Base-by-base conservation (phyloP, 2,329 filamentous ascomycete species). In the Penicillium sp. region DNA sequence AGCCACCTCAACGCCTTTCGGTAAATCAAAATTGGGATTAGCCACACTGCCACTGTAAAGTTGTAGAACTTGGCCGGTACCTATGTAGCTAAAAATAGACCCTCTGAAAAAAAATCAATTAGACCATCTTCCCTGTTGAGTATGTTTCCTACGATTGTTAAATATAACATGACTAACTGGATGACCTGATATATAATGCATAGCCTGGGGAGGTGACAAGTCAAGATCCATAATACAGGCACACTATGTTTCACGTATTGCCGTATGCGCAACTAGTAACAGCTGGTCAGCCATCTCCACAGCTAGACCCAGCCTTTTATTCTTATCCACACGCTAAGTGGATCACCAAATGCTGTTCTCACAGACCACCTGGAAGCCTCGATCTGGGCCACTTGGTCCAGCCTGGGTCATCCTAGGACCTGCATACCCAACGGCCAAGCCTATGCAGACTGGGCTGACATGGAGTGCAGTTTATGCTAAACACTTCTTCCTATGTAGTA, bases 301-400 rank as follows among this genome's bases (percentile, higher is more conserved):
- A 45, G 28, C 47, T 50, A 37, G 31, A 47, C 45, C 43, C 40
- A 48, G 53, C 32, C 51, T 47, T 47, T 37, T 31, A 31, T 46
- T 40, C 45, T 46, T 35, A 47, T 46, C 52, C 52, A 57, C 34
- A 42, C 28, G 29, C 42, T 49, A 46, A 46, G 56, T 58, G 56
- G 56, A 56, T 51, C 52, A 35, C 22, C 43, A 37, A 46, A 54
- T 56, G 47, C 55, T 49, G 50, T 50, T 53, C 40, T 51, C 39
- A 43, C 40, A 31, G 47, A 46, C 46, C 47, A 46, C 18, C 18
- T 20, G 18, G 46, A 49, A 54, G 54, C 47, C 54, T 57, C 52
- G 49, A 47, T 48, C 34, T 9, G 43, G 24, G 44, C 45, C 40
- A 41, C 47, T n/a, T 24, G 46, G 38, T 52, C 50, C 42, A 39